Base-by-base conservation (phyloP, 2,329 filamentous ascomycete genomes). In the Neofusicoccum parvum region DNA sequence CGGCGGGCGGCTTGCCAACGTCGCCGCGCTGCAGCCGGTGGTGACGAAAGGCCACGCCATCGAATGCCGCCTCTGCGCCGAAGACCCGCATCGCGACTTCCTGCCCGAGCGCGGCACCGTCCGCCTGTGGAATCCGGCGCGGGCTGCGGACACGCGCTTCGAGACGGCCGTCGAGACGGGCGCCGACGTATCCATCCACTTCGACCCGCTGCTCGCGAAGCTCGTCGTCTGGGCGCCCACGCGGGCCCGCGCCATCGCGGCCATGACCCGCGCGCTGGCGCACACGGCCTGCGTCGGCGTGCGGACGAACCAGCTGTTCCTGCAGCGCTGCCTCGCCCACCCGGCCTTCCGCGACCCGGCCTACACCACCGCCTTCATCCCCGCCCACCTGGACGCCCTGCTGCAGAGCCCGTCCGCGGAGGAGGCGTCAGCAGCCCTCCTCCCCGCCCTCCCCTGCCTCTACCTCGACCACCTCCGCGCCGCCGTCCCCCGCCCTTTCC, bases 81-180 rank as follows among this genome's bases (percentile, higher is more conserved):
- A 87, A 65, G 87, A 86, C 45, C 87, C 88, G 0, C 77, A 83
- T 0, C 82, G 83, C 64, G 80, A 85, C 62, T 90, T 85, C 69
- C 80, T 82, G 0, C 88, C 88, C 1, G 85, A 82, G 11, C 83
- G 87, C 0, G 88, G 88, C 1, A 73, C 68, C 2, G 69, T 81
- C 6, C 71, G 69, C 5, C 68, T 78, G 2, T 80, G 79, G 78
- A 71, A 72, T 4, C 70, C 75, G 14, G 70, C 70, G 12, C 75
- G 83, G 0, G 73, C 90, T 1, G 86, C 87, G 46, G 77, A 83
- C 23, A 78, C 82, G 34, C 81, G 88, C 5, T 82, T 90, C 34
- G 88, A 90, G 68, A 89, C 86, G 0, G 90, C 87, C 87, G 80
- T 89, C 1, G 80, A 83, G 63, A 83, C 82, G 1, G 87, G 87